Conservation (phyloP, 805 yeast genomes). For the Pichia manshurica region DNA sequence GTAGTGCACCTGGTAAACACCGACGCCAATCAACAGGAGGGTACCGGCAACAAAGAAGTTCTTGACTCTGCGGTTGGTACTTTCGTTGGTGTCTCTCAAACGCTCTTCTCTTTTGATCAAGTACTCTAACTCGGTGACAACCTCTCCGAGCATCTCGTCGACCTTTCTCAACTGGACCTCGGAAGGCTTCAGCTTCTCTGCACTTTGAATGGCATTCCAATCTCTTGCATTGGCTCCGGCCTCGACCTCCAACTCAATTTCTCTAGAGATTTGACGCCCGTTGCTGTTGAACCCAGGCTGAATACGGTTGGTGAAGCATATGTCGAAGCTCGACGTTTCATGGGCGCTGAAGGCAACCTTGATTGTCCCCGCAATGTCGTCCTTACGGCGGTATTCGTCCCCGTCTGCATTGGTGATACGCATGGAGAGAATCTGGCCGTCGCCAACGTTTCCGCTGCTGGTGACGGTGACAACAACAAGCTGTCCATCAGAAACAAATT, state of each 20-base stretch:
- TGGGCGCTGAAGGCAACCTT: slow-evolving; percentile 83
- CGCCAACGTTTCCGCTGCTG: slow-evolving; percentile 71
- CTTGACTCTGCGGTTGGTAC: slow-evolving; percentile 89
- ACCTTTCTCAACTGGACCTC: slow-evolving; percentile 86
- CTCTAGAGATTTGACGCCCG: slow-evolving; percentile 43
- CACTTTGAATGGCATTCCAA: slow-evolving; percentile 92
- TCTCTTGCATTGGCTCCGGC: slow-evolving; percentile 96
- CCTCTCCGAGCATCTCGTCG: slow-evolving; percentile 81
- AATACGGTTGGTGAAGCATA: slow-evolving; percentile 74
- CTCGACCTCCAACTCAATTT: slow-evolving; percentile 85
- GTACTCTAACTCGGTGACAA: slow-evolving; percentile 73
- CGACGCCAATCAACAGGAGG: slow-evolving; percentile 65
- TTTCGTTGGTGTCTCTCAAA: slow-evolving; percentile 94
- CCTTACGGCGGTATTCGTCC: slow-evolving; percentile 75
- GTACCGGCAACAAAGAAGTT: slow-evolving; percentile 73
- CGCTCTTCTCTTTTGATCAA: slow-evolving; percentile 83
- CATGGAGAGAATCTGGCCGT: slow-evolving; percentile 77
- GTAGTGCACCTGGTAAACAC: slow-evolving; percentile 89
- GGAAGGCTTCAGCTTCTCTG: slow-evolving; percentile 87
- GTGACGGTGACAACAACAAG: slow-evolving; percentile 79
- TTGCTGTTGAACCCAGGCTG: slow-evolving; percentile 38
- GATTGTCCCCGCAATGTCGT: slow-evolving; percentile 65
- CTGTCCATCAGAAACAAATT: slow-evolving; percentile 79
- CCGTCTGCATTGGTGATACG: slow-evolving; percentile 72
- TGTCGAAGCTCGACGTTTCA: slow-evolving; percentile 77